Evolutionary conservation across 1,139 yeast genomes (phyloP), one percentile per base, ranked within the genome.

Genomic region (Williopsis jadinii): DNA sequence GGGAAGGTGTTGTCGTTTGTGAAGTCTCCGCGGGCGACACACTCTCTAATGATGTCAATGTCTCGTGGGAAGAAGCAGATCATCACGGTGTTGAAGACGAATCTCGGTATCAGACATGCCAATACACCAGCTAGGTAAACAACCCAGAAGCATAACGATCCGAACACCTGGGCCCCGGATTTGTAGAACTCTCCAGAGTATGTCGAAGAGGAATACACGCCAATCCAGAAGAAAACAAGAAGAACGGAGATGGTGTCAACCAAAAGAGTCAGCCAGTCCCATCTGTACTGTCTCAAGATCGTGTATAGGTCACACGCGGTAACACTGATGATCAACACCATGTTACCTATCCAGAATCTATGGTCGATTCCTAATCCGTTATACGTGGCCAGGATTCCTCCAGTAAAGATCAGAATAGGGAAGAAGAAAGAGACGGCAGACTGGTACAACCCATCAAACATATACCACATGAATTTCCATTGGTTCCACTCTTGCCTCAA

Each of bases 381-480:
- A 45, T 62, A 61, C 13, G 77, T 68, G 38, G 75, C 79, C 53
- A 86, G 72, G 37, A 77, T 73, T 19, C 74, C 77, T 40, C 65
- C 63, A 56, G 70, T 71, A 58, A 73, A 84, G 41, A 83, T 54
- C 61, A 84, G 70, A 60, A 83, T 87, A 11, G 97, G 95, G 71
- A 87, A 86, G 65, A 83, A 92, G 66, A 80, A 92, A 27, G 92
- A 75, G 32, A 92, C 75, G 35, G 78, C 74, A 1, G 96, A 86
- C 65, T 92, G 97, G 59, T 86, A 92, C 29, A 85, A 54, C 2
- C 96, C 98, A 64, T 92, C 97, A 31, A 71, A 44, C 85, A 87
- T 81, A 60, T 92, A 92, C 61, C 75, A 67, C 80, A 88, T 78
- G 55, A 92, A 92, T 63, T 88, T 90, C 39, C 57, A 58, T 59